phyloP scores from a whole-genome alignment of 2,329 filamentous ascomycete species.

The Xylaria multiplex region DNA sequence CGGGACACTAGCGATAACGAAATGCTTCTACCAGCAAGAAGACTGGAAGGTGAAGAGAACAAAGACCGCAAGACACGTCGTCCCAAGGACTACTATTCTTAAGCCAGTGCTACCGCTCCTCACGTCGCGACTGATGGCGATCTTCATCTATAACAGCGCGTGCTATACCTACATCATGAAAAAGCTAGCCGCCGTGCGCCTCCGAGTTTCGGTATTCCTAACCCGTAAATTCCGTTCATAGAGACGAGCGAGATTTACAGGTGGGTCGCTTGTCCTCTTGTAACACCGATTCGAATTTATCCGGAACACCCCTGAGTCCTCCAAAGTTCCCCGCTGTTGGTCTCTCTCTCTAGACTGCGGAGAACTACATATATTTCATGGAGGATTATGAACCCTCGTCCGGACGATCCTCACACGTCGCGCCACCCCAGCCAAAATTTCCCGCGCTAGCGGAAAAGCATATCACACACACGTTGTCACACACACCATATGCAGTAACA shows the following conservation, averaged over 20 bases:
- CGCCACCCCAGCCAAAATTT: too few relatives aligned
- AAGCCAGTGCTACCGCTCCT: conserved; percentile 25
- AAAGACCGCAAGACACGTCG: conserved; percentile 25
- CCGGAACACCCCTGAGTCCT: conserved; percentile 32
- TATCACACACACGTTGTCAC: too few relatives aligned
- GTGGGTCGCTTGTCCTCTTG: conserved; percentile 22
- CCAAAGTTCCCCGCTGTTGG: conserved; percentile 26
- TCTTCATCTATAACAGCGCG: conserved; percentile 30
- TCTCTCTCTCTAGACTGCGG: conserved; percentile 25
- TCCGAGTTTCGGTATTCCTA: conserved; percentile 17
- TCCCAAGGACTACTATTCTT: conserved; percentile 32
- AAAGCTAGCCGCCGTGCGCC: conserved; percentile 12
- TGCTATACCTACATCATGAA: conserved; percentile 30
- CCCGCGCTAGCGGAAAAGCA: too few relatives aligned
- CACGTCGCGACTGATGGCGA: neutral
- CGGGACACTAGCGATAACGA: conserved; percentile 14
- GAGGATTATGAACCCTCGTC: too few relatives aligned
- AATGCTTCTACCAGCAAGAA: conserved; percentile 3
- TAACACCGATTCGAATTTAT: conserved; percentile 32
- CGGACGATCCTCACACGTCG: too few relatives aligned
- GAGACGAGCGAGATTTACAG: conserved; percentile 1
- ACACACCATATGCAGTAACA: too few relatives aligned
- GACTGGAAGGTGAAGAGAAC: conserved; percentile 24
- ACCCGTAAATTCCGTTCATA: conserved; percentile 13
- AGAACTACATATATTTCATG: conserved; percentile 14